phyloP scores from a whole-genome alignment of 1,284 basidiomycete genomes.

The Ceratobasidium theobromae region DNA sequence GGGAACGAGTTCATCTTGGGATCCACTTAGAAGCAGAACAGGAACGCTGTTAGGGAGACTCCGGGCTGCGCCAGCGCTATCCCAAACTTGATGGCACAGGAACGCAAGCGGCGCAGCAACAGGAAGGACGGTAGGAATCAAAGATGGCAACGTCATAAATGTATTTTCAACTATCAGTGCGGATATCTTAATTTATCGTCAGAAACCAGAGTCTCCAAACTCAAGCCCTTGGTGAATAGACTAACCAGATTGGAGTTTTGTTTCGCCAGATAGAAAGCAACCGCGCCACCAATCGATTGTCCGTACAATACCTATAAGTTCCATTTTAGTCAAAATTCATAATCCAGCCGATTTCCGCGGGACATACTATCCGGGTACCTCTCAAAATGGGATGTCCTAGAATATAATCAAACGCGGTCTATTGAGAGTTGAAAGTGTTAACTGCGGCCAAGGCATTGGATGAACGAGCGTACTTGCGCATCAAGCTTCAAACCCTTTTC shows the following conservation, averaged over 20 bases:
- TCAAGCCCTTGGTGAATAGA: background rate
- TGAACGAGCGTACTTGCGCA: constrained; percentile 45
- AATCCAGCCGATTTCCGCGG: background rate
- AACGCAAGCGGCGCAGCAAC: constrained; percentile 75
- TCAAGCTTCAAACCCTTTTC: constrained; percentile 42
- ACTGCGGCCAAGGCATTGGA: background rate
- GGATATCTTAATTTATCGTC: constrained; percentile 52
- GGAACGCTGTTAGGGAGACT: constrained; percentile 70
- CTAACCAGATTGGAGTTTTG: constrained; percentile 70
- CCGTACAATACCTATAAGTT: constrained; percentile 67
- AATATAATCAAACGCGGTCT: constrained; percentile 79
- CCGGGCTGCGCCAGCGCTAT: constrained; percentile 70
- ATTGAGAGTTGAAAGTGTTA: constrained; percentile 51
- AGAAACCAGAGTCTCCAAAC: background rate
- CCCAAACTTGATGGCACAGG: constrained; percentile 90
- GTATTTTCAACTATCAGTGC: constrained; percentile 93
- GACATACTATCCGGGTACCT: constrained; percentile 63
- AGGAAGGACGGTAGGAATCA: constrained; percentile 83
- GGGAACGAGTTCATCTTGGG: constrained; percentile 82
- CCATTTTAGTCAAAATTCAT: background rate
- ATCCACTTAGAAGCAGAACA: constrained; percentile 83
- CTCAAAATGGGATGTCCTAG: constrained; percentile 67
- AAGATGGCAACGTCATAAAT: constrained; percentile 70
- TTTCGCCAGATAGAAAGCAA: constrained; percentile 84
- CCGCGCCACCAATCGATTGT: constrained; percentile 96